Evolutionary conservation across 1,284 basidiomycete species (phyloP), one percentile per base, ranked within the genome.

Genomic region (Prillingera fragicola): DNA sequence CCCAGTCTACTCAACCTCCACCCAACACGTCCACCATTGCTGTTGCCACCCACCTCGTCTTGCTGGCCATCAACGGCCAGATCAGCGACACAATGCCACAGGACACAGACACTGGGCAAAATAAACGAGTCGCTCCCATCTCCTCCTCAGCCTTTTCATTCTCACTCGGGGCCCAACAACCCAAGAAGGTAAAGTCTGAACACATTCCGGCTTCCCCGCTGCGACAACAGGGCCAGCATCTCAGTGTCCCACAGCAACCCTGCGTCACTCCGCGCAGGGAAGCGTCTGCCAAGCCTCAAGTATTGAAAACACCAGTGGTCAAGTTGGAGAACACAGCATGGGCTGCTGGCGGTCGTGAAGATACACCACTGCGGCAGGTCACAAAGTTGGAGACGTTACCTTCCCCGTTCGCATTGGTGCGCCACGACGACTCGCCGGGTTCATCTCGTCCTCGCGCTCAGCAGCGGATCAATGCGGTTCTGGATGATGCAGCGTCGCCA

Each of bases 141-240:
- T 56, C 49, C 18, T 43, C 60, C n/a, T 52, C 49, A 3, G 60
- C 60, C 1, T 60, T 58, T 31, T 45, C 45, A 15, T 62, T 62
- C 43, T 53, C 55, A 9, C 41, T 62, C 29, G 34, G 33, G 12
- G 45, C 51, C 13, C 45, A 52, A 1, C 38, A 47, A 4, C 36
- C 40, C 10, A 62, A 61, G 56, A 60, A 54, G 52, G 14, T 45
- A 12, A 41, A 33, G 36, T 23, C 19, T 13, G 8, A 17, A 21
- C 19, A 28, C 10, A 8, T 17, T 3, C 8, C 15, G n/a, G n/a
- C 22, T 17, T 10, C 6, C 3, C 38, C 3, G 14, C 38, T 4
- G n/a, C n/a, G n/a, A 1, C 29, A 13, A 12, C 6, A 7, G 14
- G 7, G 29, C 4, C 29, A 3, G n/a, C 29, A 13, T 8, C 12